A percentile compares a stretch with the other conserved stretches of the same genome.
Evolutionary conservation across 73 alveolate species (phyloP).

Genomic region (Symbiodinium natans): DNA sequence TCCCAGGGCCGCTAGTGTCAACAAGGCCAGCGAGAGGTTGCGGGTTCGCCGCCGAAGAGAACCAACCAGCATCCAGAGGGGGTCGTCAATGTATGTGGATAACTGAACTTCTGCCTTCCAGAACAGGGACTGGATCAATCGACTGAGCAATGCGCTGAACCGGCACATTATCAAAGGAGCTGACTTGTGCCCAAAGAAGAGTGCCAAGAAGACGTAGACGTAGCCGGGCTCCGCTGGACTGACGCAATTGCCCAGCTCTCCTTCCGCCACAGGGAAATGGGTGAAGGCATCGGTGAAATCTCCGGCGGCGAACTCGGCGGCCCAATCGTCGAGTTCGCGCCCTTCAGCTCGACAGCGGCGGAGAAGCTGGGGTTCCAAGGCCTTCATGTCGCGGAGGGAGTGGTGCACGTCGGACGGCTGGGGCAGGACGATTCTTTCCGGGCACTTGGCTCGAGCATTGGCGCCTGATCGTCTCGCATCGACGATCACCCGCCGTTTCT

Average conservation of each 20-base stretch:
- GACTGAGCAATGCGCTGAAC: not conserved
- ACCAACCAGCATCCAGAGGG: not conserved
- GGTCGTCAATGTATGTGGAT: not conserved
- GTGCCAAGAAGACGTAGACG: not conserved
- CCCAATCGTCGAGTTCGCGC: not conserved
- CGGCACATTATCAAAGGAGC: not conserved
- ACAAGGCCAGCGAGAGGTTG: not conserved
- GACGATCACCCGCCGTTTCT: not conserved
- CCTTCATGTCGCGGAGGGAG: not conserved
- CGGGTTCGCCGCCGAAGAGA: not conserved
- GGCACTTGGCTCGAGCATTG: not conserved
- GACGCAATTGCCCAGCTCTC: not conserved
- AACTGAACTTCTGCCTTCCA: not conserved
- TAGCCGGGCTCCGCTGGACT: not conserved
- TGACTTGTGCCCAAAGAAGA: not conserved
- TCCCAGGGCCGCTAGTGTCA: not conserved
- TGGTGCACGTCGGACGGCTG: not conserved
- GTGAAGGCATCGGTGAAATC: not conserved
- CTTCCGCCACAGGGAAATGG: not conserved
- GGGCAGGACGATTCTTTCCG: not conserved
- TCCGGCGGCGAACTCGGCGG: not conserved
- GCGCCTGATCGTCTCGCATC: not conserved
- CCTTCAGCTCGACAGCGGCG: not conserved
- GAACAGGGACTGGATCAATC: not conserved
- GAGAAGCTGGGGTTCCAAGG: not conserved